Conservation (phyloP, 805 yeast genomes). For the Saccharomyces paradoxus region DNA sequence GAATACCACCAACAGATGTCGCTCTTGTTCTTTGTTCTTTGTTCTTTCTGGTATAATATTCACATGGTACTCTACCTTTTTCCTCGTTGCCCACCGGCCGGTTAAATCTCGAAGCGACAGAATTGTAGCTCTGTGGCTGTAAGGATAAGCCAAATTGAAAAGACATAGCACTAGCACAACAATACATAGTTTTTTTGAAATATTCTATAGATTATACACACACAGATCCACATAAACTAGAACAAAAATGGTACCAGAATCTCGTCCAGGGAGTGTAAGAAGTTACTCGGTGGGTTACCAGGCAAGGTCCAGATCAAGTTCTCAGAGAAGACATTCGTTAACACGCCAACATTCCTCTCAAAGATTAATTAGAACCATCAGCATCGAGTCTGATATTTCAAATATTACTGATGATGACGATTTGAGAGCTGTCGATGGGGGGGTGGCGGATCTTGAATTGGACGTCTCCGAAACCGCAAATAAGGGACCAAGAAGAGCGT, state of each 20-base stretch:
- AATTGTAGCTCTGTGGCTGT: not conserved
- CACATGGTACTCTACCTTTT: not conserved
- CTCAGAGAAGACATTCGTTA: constrained; percentile 27
- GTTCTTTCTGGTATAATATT: not conserved
- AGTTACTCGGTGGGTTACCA: constrained; percentile 1
- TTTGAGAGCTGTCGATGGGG: constrained; percentile 5
- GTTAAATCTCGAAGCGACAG: not conserved
- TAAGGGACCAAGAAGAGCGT: not conserved
- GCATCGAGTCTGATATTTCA: constrained; percentile 17
- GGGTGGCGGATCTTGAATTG: not conserved
- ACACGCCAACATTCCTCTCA: constrained; percentile 24
- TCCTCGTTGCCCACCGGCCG: not conserved
- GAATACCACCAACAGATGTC: not conserved
- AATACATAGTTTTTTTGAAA: not conserved
- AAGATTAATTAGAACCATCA: constrained; percentile 24
- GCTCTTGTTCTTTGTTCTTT: not conserved
- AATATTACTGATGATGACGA: constrained; percentile 1
- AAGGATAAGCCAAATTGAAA: not conserved
- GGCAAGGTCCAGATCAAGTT: constrained; percentile 34
- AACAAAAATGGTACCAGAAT: not conserved
- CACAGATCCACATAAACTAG: not conserved
- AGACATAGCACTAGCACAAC: not conserved
- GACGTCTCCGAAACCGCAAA: not conserved
- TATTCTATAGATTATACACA: not conserved
- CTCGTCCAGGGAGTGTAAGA: not conserved